These are phyloP conservation scores for Lachnellula willkommii DNA, from an alignment of 2,329 filamentous ascomycete genomes.

Conservation along the genomic window DNA sequence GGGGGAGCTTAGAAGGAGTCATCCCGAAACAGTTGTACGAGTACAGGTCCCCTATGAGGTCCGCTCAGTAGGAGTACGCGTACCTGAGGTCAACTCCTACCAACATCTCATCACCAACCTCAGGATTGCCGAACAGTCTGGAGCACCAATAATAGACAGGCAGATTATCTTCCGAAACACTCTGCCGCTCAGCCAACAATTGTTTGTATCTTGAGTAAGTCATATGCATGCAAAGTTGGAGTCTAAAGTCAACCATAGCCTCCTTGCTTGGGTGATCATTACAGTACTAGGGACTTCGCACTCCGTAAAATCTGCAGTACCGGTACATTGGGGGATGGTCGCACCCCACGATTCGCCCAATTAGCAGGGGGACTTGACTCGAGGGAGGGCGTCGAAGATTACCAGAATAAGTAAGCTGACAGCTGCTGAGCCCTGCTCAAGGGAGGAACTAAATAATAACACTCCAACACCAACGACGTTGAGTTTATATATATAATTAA, in stretches of 20 bases:
- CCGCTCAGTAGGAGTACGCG: background rate
- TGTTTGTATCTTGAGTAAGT: background rate
- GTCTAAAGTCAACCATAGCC: background rate
- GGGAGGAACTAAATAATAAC: background rate
- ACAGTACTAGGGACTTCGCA: background rate
- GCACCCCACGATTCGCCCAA: background rate
- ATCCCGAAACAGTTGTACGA: background rate
- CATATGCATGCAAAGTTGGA: background rate
- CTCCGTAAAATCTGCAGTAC: background rate
- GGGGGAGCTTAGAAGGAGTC: background rate
- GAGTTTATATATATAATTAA: no score
- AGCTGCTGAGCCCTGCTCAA: constrained; percentile 1
- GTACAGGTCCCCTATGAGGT: background rate
- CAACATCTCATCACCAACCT: background rate
- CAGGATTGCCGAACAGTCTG: background rate
- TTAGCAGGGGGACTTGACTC: background rate
- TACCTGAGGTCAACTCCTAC: no score
- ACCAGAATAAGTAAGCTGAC: constrained; percentile 3
- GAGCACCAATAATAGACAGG: background rate
- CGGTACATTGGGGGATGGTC: background rate
- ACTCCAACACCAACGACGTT: background rate
- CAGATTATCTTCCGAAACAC: background rate
- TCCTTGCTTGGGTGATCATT: background rate
- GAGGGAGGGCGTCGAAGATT: background rate
- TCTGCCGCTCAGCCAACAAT: background rate